Base-by-base conservation (phyloP, 129 eudicot species). In the Calendula officinalis region DNA sequence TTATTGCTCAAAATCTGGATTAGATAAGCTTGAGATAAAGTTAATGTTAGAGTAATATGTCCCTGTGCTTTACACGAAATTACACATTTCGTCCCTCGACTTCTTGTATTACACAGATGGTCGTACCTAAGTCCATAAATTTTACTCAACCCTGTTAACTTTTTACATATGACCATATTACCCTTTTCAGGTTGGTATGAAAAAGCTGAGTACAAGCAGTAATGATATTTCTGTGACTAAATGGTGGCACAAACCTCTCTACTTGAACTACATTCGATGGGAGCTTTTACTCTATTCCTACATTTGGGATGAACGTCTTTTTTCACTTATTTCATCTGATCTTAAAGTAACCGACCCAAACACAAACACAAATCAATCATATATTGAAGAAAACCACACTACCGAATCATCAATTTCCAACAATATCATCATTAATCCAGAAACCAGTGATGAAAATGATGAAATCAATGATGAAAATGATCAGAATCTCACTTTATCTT, bases 291-390 rank as follows among this genome's bases (percentile, higher is more conserved):
- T 92, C 44, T 83, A 60, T 78, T 86, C 95, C 8, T 85, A 81
- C 68, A 57, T 92, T 49, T 92, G 98, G 98, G 89, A 78, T 60
- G 83, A 69, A 8, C 94, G 98, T 43, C 75, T 92, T 47, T 77
- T 77, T 61, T 79, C 80, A n/a, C 72, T 92, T 37, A 72, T 80
- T 54, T 91, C 94, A 35, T 80, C 88, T 33, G 84, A 76, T 55
- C 70, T 80, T 71, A 48, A 39, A 54, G 78, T 54, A 7, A 7
- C 51, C 36, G 51, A 62, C 53, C 15, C 67, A 48, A 48, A 67
- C 56, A 60, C 48, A 37, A 56, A 53, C 15, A 43, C 50, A 11
- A 46, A 32, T 16, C 74, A 76, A 37, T 67, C 42, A 30, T 41
- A 39, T 34, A 11, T 48, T 54, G 59, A 71, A 56, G 82, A 71